Evolutionary conservation across 495 filamentous ascomycete species (phyloP).

Genomic region (Penicillium arizonense): DNA sequence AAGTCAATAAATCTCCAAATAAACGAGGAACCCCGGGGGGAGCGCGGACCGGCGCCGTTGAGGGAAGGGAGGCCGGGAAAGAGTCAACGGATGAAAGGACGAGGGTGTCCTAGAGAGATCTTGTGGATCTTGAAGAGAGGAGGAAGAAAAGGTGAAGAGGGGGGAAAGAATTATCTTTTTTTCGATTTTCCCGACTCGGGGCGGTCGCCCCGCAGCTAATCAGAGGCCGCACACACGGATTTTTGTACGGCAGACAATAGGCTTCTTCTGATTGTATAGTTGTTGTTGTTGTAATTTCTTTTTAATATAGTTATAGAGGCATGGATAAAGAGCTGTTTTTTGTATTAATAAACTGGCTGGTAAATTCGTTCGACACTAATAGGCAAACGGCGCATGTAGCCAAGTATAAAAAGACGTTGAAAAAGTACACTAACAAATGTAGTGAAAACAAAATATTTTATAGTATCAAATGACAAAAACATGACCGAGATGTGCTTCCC

Average conservation of each 20-base stretch:
- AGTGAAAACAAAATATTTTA: too few relatives aligned
- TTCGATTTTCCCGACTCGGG: constrained; percentile 38
- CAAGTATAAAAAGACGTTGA: too few relatives aligned
- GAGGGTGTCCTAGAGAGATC: constrained; percentile 19
- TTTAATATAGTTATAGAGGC: too few relatives aligned
- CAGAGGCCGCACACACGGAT: constrained; percentile 37
- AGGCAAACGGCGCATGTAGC: too few relatives aligned
- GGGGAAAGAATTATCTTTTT: constrained; percentile 21
- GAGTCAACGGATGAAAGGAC: constrained; percentile 11
- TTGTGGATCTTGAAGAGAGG: constrained; percentile 22
- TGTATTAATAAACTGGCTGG: too few relatives aligned
- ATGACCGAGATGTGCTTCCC: too few relatives aligned
- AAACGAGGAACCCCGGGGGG: constrained; percentile 17
- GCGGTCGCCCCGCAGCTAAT: constrained; percentile 46
- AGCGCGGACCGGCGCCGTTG: constrained; percentile 12
- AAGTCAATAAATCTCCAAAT: constrained; percentile 21
- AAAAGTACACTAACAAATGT: too few relatives aligned
- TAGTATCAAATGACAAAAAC: too few relatives aligned
- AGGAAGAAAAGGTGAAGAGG: constrained; percentile 14
- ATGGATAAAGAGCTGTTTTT: too few relatives aligned
- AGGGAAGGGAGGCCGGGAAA: constrained; percentile 1
- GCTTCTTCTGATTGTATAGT: neutral
- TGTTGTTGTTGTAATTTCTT: too few relatives aligned
- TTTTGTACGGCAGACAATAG: neutral
- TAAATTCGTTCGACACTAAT: too few relatives aligned